A percentile compares a stretch with the other conserved stretches of the same genome.
Conservation (phyloP, 1,284 basidiomycete species). For the Gymnopus androsaceus region DNA sequence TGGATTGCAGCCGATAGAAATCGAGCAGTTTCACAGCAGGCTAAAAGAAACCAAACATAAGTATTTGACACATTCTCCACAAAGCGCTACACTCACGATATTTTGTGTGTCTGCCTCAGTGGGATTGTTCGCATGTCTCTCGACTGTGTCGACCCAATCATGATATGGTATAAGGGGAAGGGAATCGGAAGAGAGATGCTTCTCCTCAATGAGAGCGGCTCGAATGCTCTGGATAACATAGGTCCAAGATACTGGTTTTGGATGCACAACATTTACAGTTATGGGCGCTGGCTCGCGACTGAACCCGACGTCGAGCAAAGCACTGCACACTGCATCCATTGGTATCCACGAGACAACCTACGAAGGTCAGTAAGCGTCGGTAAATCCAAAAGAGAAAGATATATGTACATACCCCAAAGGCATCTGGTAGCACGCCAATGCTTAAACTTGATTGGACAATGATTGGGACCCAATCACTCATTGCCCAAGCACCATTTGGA, state of each 20-base stretch:
- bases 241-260: slow-evolving; percentile 25
- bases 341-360: slow-evolving; percentile 32
- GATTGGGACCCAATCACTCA: too few relatives aligned
- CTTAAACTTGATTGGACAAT: too few relatives aligned
- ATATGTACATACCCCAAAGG: slow-evolving; percentile 9
- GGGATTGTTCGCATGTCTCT: slow-evolving; percentile 11
- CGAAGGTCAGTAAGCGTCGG: neutral
- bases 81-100: slow-evolving; percentile 9
- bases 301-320: slow-evolving; percentile 28
- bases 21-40: slow-evolving; percentile 5
- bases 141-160: slow-evolving; percentile 26
- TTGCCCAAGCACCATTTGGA: too few relatives aligned
- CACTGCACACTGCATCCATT: slow-evolving; percentile 26
- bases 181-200: neutral
- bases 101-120: slow-evolving; percentile 3
- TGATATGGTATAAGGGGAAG: slow-evolving; percentile 26
- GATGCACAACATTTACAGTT: slow-evolving; percentile 31
- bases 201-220: slow-evolving; percentile 15
- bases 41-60: neutral
- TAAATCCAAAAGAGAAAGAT: neutral
- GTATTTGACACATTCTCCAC: neutral
- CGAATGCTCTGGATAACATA: slow-evolving; percentile 25
- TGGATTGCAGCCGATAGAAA: neutral
- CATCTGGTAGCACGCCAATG: too few relatives aligned
- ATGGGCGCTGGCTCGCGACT: slow-evolving; percentile 10